These are phyloP conservation scores for Cercospora sp. DNA, from an alignment of 2,329 filamentous ascomycete genomes.

Conservation along the genomic window DNA sequence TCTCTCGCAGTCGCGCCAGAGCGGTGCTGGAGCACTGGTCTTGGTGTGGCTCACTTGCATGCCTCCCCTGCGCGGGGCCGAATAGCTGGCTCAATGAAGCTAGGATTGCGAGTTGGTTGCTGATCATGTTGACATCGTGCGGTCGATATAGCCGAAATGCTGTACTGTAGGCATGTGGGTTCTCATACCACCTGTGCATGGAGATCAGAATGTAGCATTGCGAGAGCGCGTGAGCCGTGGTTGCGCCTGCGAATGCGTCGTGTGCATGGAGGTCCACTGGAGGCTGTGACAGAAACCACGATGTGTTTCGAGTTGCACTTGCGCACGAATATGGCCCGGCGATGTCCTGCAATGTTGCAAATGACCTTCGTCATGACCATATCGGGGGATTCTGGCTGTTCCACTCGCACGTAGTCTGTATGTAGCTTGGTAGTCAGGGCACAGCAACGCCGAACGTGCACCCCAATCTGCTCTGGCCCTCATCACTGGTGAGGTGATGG, in stretches of 20 bases:
- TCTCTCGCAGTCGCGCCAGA: neutral
- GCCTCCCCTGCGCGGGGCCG: neutral
- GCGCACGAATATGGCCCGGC: neutral
- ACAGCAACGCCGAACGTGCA: neutral
- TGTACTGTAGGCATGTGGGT: neutral
- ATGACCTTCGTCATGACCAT: neutral
- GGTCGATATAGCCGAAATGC: neutral
- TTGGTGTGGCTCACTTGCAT: neutral
- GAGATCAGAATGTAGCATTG: neutral
- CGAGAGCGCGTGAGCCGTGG: neutral
- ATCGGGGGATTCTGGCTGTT: neutral
- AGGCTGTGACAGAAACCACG: neutral
- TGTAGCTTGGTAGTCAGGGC: neutral
- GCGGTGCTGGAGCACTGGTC: neutral
- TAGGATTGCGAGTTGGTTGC: slow-evolving; percentile 3
- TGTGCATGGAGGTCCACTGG: neutral
- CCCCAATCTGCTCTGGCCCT: neutral
- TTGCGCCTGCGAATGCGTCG: neutral
- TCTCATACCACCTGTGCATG: neutral
- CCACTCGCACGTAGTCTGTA: neutral
- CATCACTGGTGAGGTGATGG: neutral
- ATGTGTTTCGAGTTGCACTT: neutral
- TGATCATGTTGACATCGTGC: slow-evolving; percentile 1
- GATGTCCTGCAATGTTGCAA: neutral
- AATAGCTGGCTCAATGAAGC: slow-evolving; percentile 3